Evolutionary conservation across 1,139 yeast species (phyloP).

Genomic region (Candida sp.): DNA sequence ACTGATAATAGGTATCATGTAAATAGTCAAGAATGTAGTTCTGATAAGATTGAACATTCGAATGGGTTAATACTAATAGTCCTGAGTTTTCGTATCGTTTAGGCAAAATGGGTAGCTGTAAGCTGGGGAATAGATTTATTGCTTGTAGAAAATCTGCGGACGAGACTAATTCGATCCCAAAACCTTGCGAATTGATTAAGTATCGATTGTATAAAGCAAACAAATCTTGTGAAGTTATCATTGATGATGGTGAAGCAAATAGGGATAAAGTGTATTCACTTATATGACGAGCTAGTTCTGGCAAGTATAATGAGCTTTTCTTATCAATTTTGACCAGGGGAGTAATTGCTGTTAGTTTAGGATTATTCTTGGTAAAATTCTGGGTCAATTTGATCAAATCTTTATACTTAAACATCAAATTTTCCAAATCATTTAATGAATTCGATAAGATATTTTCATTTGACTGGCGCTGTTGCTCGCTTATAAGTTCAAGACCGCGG

Average conservation of each 20-base stretch:
- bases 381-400: slow-evolving; percentile 62
- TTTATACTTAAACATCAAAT: slow-evolving; percentile 72
- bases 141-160: slow-evolving; percentile 31
- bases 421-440: slow-evolving; percentile 76
- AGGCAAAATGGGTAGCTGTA: slow-evolving; percentile 31
- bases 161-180: slow-evolving; percentile 34
- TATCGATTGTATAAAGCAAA: slow-evolving; percentile 43
- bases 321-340: slow-evolving; percentile 31
- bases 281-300: slow-evolving; percentile 45
- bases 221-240: slow-evolving; percentile 40
- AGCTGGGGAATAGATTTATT: slow-evolving; percentile 24
- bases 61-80: slow-evolving; percentile 24
- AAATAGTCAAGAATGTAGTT: slow-evolving; percentile 23
- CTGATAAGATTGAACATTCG: slow-evolving; percentile 16
- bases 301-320: slow-evolving; percentile 28
- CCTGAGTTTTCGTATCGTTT: slow-evolving; percentile 34
- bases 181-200: slow-evolving; percentile 34
- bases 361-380: slow-evolving; percentile 33
- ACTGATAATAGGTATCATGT: slow-evolving; percentile 20
- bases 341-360: slow-evolving; percentile 7
- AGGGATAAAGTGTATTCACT: slow-evolving; percentile 45
- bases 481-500: slow-evolving; percentile 62
- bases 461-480: slow-evolving; percentile 53
- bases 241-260: slow-evolving; percentile 30
- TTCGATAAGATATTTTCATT: slow-evolving; percentile 63